phyloP scores from a whole-genome alignment of 345 rosid genomes.

The Balakata baccata region DNA sequence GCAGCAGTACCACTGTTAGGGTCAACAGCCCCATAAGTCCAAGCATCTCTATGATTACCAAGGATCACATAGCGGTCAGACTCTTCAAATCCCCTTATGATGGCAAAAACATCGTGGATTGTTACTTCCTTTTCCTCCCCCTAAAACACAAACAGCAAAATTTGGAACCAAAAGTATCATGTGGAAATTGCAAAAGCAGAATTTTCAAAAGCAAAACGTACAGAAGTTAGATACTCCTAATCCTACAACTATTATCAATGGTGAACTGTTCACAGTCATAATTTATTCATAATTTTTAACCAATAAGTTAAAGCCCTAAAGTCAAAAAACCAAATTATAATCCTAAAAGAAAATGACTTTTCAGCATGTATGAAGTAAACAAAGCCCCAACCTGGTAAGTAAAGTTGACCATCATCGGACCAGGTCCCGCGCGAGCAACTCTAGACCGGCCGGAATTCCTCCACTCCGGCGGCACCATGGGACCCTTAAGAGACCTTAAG shows the following conservation, averaged over 20 bases:
- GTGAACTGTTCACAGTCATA: no score
- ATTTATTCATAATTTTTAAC: neutral
- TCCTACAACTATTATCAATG: neutral
- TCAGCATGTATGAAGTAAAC: neutral
- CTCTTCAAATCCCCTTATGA: constrained; percentile 71
- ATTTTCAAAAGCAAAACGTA: neutral
- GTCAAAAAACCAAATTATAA: constrained; percentile 10
- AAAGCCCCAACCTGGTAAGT: constrained; percentile 60
- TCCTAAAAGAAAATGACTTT: neutral
- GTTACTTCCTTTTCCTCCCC: constrained; percentile 64
- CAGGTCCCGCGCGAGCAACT: constrained; percentile 60
- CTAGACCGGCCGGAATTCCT: constrained; percentile 36
- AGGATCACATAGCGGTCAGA: constrained; percentile 79
- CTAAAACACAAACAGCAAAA: constrained; percentile 29
- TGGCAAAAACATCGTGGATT: constrained; percentile 64
- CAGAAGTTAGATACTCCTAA: neutral
- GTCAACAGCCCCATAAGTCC: constrained; percentile 99
- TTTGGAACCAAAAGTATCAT: constrained; percentile 17
- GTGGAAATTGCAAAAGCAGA: neutral
- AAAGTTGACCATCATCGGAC: constrained; percentile 61
- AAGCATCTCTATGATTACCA: constrained; percentile 94
- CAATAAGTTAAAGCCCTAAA: neutral
- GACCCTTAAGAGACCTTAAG: constrained; percentile 60
- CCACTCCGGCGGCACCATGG: constrained; percentile 58
- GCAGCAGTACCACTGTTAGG: constrained; percentile 98